phyloP scores from a whole-genome alignment of 371 early-diverging fungal genomes.

The Rhizopus arrhizus region DNA sequence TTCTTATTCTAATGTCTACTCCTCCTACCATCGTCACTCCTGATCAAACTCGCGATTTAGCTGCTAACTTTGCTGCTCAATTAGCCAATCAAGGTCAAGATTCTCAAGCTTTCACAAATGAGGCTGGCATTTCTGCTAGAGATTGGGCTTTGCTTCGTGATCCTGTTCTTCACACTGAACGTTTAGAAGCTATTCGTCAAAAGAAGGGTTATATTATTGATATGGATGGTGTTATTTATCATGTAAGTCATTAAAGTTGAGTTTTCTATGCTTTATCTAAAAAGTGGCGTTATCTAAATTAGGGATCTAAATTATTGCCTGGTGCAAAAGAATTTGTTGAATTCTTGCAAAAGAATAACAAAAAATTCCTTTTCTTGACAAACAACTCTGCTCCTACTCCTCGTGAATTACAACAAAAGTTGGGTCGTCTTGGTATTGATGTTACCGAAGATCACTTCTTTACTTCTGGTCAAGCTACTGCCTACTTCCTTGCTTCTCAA shows the following conservation, averaged over 20 bases:
- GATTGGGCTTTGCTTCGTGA: conserved; percentile 50
- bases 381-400: conserved; percentile 75
- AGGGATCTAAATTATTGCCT: conserved; percentile 58
- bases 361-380: conserved; percentile 69
- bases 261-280: background rate
- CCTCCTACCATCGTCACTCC: conserved; percentile 14
- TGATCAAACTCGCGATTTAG: conserved; percentile 27
- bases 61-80: conserved; percentile 33
- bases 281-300: conserved; percentile 8
- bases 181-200: conserved; percentile 57
- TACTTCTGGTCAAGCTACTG: conserved; percentile 68
- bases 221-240: conserved; percentile 76
- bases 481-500: conserved; percentile 63
- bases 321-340: conserved; percentile 70
- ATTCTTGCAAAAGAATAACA: conserved; percentile 62
- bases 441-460: conserved; percentile 65
- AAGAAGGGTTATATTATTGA: conserved; percentile 70
- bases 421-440: conserved; percentile 63
- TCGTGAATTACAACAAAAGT: conserved; percentile 64
- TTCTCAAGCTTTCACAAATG: conserved; percentile 10
- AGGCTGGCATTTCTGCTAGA: conserved; percentile 33
- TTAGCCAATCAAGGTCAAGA: conserved; percentile 6
- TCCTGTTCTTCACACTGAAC: conserved; percentile 47
- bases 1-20: background rate
- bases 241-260: conserved; percentile 41